Conservation (phyloP, 495 filamentous ascomycete species). For the Sabuloglossum arenarium region DNA sequence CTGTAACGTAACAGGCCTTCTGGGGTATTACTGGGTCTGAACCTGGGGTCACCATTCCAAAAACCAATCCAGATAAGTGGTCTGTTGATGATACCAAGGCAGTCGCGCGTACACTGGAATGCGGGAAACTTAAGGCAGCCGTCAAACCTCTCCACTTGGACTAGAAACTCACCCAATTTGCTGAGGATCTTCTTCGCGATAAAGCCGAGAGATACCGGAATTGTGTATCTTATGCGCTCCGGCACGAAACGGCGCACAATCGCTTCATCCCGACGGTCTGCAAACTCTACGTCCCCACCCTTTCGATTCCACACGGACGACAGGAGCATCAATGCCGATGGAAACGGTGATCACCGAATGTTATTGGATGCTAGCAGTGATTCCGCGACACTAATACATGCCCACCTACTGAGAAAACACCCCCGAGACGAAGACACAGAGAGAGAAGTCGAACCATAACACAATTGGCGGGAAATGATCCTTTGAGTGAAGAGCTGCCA, state of each 20-base stretch:
- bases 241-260: too few relatives aligned
- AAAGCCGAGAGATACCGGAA: neutral
- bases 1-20: neutral
- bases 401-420: neutral
- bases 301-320: neutral
- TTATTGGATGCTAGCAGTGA: neutral
- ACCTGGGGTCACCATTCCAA: neutral
- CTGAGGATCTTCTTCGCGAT: neutral
- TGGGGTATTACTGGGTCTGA: neutral
- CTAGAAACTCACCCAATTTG: neutral
- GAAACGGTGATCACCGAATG: neutral
- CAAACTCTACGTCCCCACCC: neutral
- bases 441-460: neutral
- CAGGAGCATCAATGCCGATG: neutral
- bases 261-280: neutral
- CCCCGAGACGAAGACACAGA: neutral
- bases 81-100: neutral
- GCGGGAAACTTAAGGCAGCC: neutral
- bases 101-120: neutral
- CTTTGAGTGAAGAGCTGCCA: neutral
- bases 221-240: neutral
- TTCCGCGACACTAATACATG: neutral
- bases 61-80: neutral
- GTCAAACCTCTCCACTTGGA: neutral
- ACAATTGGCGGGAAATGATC: neutral